These are phyloP conservation scores for Sphaerulina populicola DNA, from an alignment of 2,329 filamentous ascomycete species.

Conservation along the genomic window DNA sequence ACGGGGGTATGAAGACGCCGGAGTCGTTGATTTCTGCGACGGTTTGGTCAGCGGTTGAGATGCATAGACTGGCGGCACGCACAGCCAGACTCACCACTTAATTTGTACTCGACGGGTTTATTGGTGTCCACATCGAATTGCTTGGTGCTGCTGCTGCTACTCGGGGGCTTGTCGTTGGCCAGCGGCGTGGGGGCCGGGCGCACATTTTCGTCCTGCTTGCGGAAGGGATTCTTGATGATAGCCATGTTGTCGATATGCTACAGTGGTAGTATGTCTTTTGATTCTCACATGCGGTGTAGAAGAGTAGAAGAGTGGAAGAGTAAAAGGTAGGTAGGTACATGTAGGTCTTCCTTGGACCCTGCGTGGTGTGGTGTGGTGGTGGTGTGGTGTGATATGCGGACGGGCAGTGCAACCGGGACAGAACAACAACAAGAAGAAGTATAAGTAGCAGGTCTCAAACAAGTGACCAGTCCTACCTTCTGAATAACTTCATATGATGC, in stretches of 20 bases:
- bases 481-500: too few relatives aligned
- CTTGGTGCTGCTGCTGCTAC: slow-evolving; percentile 21
- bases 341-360: too few relatives aligned
- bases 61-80: not conserved
- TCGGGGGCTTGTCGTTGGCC: slow-evolving; percentile 9
- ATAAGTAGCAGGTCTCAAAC: too few relatives aligned
- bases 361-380: too few relatives aligned
- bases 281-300: not conserved
- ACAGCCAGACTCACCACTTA: slow-evolving; percentile 40
- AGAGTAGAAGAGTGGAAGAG: not conserved
- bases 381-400: too few relatives aligned
- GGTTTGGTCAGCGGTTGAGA: not conserved
- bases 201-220: slow-evolving; percentile 33
- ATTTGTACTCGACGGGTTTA: slow-evolving; percentile 44
- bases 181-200: slow-evolving; percentile 19
- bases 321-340: not conserved
- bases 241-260: slow-evolving; percentile 25
- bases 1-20: slow-evolving; percentile 93
- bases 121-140: slow-evolving; percentile 37
- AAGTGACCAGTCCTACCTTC: too few relatives aligned
- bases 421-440: too few relatives aligned
- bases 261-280: not conserved
- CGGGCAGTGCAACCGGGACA: too few relatives aligned
- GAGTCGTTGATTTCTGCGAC: slow-evolving; percentile 82
- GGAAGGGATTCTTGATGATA: slow-evolving; percentile 36